These are phyloP conservation scores for Neonectria punicea DNA, from an alignment of 2,329 filamentous ascomycete species.

Conservation along the genomic window DNA sequence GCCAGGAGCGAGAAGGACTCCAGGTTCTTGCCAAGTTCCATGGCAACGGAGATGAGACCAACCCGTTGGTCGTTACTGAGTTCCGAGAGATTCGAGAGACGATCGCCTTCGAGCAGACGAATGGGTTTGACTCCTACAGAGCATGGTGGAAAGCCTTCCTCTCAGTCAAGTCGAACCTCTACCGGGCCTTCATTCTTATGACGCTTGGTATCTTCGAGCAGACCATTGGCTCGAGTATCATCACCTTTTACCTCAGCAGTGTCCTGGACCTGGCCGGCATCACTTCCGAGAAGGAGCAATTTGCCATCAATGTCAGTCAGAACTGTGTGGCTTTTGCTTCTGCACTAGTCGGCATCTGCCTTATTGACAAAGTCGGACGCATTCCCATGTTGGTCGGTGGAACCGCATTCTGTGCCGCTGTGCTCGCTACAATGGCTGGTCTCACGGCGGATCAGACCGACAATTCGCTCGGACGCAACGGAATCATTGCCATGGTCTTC, in stretches of 20 bases:
- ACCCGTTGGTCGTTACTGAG: slow-evolving; percentile 52
- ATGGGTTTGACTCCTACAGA: slow-evolving; percentile 21
- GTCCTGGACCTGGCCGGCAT: slow-evolving; percentile 24
- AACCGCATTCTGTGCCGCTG: slow-evolving; percentile 23
- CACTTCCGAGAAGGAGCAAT: slow-evolving; percentile 26
- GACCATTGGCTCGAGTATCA: slow-evolving; percentile 26
- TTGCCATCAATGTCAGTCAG: slow-evolving; percentile 25
- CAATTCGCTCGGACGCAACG: slow-evolving; percentile 14
- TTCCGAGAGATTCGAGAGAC: slow-evolving; percentile 48
- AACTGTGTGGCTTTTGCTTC: slow-evolving; percentile 23
- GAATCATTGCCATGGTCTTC: slow-evolving; percentile 27
- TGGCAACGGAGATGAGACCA: slow-evolving; percentile 52
- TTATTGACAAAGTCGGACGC: slow-evolving; percentile 20
- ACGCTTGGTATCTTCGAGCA: slow-evolving; percentile 28
- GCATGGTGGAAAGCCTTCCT: slow-evolving; percentile 27
- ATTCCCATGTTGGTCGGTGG: slow-evolving; percentile 20
- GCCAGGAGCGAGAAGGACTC: slow-evolving; percentile 50
- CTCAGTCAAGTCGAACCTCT: slow-evolving; percentile 16
- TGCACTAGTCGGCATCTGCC: slow-evolving; percentile 16
- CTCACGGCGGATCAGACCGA: slow-evolving; percentile 21
- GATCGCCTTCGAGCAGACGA: slow-evolving; percentile 42
- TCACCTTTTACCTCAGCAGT: slow-evolving; percentile 27
- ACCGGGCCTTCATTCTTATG: slow-evolving; percentile 22
- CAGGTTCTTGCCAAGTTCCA: slow-evolving; percentile 50
- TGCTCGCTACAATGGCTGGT: slow-evolving; percentile 23